Base-by-base conservation (phyloP, 768 basidiomycete species). In the Trametes cingulata region DNA sequence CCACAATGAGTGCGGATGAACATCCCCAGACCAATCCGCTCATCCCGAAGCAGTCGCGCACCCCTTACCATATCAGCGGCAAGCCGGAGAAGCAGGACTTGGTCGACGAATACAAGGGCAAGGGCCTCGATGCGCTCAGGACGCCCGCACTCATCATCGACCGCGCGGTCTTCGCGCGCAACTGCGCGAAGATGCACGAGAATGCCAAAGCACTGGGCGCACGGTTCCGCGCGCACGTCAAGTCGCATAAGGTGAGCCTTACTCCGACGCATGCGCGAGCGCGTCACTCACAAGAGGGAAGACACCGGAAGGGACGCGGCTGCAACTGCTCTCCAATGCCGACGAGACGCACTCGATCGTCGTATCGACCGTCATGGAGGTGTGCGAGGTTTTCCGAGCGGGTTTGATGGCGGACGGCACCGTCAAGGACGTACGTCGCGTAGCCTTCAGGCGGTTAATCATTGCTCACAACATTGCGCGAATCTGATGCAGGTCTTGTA, bases 281-380 rank as follows among this genome's bases (percentile, higher is more conserved):
- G 6, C 37, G 12, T 45, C 35, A 45, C 52, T 63, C 46, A 46
- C 47, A 19, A 29, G 14, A 9, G 29, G 2, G 2, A 25, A 75
- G 90, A 93, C 91, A 0, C 74, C 77, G 9, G 91, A 94, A 71
- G 93, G 92, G 22, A 82, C 86, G 10, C 77, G 77, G 62, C 72
- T 93, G 22, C 91, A 93, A 68, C 78, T 93, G 2, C 67, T 77
- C 46, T 85, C 89, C 6, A 70, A 71, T 41, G 78, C 75, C 41
- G 80, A 81, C 46, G 78, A 72, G 52, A 86, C 83, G 12, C 74
- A 80, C 49, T 85, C 87, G 5, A 82, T 93, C 35, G 80, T 90
- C 27, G 88, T 90, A 8, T 94, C 90, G n/a, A 93, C 91, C 2
- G 65, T 93, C 63, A 83, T 87, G 79, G 93, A 95, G 72, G 88